Conservation (phyloP, 2,329 filamentous ascomycete species). For the Paracoccidioides brasiliensis region DNA sequence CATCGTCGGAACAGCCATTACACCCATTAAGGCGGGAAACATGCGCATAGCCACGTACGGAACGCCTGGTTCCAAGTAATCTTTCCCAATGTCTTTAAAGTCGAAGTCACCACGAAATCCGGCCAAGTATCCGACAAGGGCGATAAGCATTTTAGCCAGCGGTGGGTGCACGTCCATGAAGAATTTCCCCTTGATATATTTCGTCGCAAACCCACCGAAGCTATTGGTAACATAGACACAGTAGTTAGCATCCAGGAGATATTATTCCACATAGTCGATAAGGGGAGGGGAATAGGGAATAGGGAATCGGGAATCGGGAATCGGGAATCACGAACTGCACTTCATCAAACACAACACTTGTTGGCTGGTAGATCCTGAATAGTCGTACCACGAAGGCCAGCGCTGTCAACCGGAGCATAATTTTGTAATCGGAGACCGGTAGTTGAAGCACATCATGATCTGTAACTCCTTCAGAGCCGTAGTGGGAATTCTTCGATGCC, state of each 20-base stretch:
- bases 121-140: slow-evolving; percentile 83
- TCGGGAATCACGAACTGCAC: slow-evolving; percentile 65
- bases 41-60: slow-evolving; percentile 97
- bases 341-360: slow-evolving; percentile 96
- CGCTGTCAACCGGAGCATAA: slow-evolving; percentile 58
- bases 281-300: background rate
- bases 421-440: slow-evolving; percentile 68
- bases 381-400: slow-evolving; percentile 69
- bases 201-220: slow-evolving; percentile 94
- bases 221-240: slow-evolving; percentile 33
- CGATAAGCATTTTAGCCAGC: slow-evolving; percentile 90
- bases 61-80: slow-evolving; percentile 87
- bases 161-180: slow-evolving; percentile 99
- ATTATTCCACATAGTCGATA: slow-evolving; percentile 3
- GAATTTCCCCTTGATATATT: slow-evolving; percentile 98
- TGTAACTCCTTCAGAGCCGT: slow-evolving; percentile 44
- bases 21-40: slow-evolving; percentile 78
- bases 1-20: slow-evolving; percentile 79
- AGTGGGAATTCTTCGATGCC: slow-evolving; percentile 24
- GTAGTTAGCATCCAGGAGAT: background rate
- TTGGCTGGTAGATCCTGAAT: slow-evolving; percentile 92
- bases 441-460: slow-evolving; percentile 90
- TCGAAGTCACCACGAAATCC: slow-evolving; percentile 94
- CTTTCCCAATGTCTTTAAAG: slow-evolving; percentile 99
- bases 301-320: background rate